Evolutionary conservation across 352 stramenopile species (phyloP), one percentile per base, ranked within the genome.

Genomic region (Elongisporangium anandrum): DNA sequence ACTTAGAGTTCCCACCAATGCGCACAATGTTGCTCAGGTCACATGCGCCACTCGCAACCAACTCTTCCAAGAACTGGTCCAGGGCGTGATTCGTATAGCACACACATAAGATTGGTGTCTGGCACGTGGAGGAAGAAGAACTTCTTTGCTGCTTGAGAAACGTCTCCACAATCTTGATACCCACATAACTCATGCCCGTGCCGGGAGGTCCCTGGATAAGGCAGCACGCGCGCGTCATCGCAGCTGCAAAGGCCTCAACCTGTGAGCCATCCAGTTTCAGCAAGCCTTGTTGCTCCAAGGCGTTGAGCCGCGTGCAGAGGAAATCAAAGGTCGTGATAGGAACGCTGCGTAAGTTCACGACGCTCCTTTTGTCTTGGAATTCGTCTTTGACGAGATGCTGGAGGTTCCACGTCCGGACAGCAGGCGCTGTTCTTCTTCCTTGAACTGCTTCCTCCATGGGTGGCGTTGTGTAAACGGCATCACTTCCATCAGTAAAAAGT

Each of bases 21-120:
- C 88, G 81, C 19, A 95, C 85, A 48, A 95, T 78, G 23, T 56
- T 67, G 5, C 64, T 69, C 17, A 88, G 69, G 4, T 34, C 24
- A 7, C 24, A 34, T 7, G 24, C 24, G 0, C 72, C 64, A 26
- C 68, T 61, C 53, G 86, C 69, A 7, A 95, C 26, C 34, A 97
- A 64, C 52, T 91, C 77, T 54, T 88, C 85, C 19, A 97, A 65
- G 61, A 97, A 96, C 66, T 95, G 88, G 72, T 96, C 87, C 50
- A 97, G 73, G 15, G 89, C 87, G 62, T 97, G 87, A 70, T 97
- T 97, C 13, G 89, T 97, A 64, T 94, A 96, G 72, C 89, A 97
- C 6, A 97, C 81, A 57, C 81, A 79, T 7, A 97, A 63, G 51
- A 97, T 87, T 3, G 76, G 76, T 16, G 63, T 34, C 7, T 7